A percentile compares a stretch with the other conserved stretches of the same genome.
Conservation (phyloP, 768 basidiomycete species). For the Amylocystis lapponica region DNA sequence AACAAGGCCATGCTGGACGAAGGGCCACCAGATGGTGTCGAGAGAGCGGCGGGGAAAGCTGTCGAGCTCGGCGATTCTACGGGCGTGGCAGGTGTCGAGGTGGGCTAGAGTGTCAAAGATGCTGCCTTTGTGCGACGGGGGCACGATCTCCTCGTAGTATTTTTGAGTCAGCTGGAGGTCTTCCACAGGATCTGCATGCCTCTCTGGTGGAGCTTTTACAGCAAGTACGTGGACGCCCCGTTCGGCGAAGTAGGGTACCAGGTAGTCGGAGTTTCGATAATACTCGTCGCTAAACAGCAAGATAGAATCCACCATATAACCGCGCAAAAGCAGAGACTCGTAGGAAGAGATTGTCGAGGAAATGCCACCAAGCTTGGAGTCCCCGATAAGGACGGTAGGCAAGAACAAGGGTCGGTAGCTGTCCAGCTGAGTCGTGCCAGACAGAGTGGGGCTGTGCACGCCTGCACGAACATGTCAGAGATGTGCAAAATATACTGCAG, state of each 20-base stretch:
- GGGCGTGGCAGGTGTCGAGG: conserved; percentile 56
- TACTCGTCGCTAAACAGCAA: conserved; percentile 81
- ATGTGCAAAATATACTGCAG: background rate
- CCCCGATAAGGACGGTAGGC: conserved; percentile 83
- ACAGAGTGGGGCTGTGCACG: conserved; percentile 85
- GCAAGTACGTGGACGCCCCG: conserved; percentile 52
- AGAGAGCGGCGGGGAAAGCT: conserved; percentile 76
- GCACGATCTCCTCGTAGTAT: conserved; percentile 62
- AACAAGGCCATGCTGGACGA: conserved; percentile 83
- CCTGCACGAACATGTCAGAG: conserved; percentile 41
- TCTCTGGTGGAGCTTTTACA: conserved; percentile 54
- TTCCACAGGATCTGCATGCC: conserved; percentile 33
- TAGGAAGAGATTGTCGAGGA: conserved; percentile 90
- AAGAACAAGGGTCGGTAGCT: conserved; percentile 82
- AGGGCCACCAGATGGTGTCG: conserved; percentile 92
- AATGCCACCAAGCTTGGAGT: conserved; percentile 89
- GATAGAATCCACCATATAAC: conserved; percentile 82
- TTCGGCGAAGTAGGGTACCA: conserved; percentile 73
- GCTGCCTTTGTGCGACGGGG: conserved; percentile 28
- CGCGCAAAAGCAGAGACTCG: conserved; percentile 86
- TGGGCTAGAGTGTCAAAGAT: conserved; percentile 46
- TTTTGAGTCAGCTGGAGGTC: conserved; percentile 51
- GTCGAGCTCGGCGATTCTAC: conserved; percentile 67
- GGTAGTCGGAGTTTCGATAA: conserved; percentile 84
- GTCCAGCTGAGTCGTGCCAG: conserved; percentile 79